These are phyloP conservation scores for Radiomyces spectabilis DNA, from an alignment of 192 early-diverging fungal genomes.

Conservation along the genomic window DNA sequence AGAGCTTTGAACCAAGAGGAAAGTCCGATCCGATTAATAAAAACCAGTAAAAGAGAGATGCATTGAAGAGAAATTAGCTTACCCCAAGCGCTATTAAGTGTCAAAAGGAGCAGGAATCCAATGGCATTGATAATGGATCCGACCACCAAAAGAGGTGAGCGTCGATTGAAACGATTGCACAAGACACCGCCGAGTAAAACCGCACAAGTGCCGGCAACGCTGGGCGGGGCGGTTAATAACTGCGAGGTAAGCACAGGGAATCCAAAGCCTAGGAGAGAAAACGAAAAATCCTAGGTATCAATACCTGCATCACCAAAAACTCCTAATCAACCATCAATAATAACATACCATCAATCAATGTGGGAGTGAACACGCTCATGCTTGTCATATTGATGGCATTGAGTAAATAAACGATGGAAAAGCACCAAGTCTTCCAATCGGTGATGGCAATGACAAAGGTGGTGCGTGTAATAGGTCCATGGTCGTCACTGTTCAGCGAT, in stretches of 20 bases:
- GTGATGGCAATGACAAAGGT: background rate
- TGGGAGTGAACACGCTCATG: constrained; percentile 6
- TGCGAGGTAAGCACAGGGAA: constrained; percentile 18
- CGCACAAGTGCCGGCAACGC: background rate
- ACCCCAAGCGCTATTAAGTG: constrained; percentile 18
- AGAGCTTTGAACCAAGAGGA: too few relatives aligned
- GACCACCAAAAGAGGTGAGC: constrained; percentile 5
- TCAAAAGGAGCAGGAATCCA: constrained; percentile 4
- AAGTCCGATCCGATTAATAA: too few relatives aligned
- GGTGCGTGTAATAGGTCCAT: background rate
- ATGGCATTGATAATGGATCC: constrained; percentile 7
- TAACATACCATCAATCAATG: constrained; percentile 10
- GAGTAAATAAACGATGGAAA: constrained; percentile 8
- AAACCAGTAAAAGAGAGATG: background rate
- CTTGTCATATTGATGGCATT: constrained; percentile 9
- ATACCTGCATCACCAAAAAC: background rate
- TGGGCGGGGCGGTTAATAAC: constrained; percentile 16
- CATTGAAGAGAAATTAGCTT: background rate
- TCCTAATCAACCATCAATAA: background rate
- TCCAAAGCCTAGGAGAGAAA: constrained; percentile 14
- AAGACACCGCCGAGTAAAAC: constrained; percentile 3
- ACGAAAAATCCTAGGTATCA: background rate
- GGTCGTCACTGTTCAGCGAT: background rate
- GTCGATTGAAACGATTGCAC: constrained; percentile 9
- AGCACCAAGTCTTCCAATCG: constrained; percentile 19